These are phyloP conservation scores for Yamadazyma friedrichii DNA, from an alignment of 1,139 yeast genomes.

Conservation along the genomic window DNA sequence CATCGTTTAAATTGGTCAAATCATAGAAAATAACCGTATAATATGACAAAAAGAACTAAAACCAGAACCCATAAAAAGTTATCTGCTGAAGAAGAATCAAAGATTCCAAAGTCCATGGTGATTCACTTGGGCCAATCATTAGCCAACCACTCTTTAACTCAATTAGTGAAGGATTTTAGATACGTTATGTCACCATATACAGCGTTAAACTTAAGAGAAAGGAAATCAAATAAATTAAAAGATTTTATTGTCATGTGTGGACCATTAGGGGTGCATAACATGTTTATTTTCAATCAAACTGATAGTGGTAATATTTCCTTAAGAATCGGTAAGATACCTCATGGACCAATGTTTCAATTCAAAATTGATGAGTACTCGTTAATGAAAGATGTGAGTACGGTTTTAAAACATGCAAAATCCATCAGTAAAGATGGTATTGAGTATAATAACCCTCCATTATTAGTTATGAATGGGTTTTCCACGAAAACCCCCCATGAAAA, in stretches of 20 bases:
- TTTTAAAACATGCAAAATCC: conserved; percentile 69
- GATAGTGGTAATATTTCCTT: conserved; percentile 77
- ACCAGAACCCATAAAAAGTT: conserved; percentile 81
- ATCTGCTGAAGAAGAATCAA: conserved; percentile 65
- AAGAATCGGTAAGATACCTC: conserved; percentile 82
- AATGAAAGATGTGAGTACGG: conserved; percentile 74
- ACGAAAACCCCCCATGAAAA: conserved; percentile 67
- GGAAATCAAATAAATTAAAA: conserved; percentile 80
- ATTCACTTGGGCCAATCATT: conserved; percentile 79
- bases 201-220: conserved; percentile 81
- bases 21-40: background rate
- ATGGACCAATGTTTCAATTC: conserved; percentile 93
- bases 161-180: conserved; percentile 84
- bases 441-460: conserved; percentile 76
- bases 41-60: conserved; percentile 47
- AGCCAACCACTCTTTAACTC: conserved; percentile 77
- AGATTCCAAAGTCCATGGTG: conserved; percentile 91
- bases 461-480: conserved; percentile 87
- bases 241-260: conserved; percentile 98
- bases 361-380: conserved; percentile 74
- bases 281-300: conserved; percentile 83
- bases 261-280: conserved; percentile 88
- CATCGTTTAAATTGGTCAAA: conserved; percentile 1
- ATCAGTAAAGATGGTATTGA: conserved; percentile 62
- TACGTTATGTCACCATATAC: conserved; percentile 96